Conservation (phyloP, 106 monocot genomes). For the Cymbidium sinense region DNA sequence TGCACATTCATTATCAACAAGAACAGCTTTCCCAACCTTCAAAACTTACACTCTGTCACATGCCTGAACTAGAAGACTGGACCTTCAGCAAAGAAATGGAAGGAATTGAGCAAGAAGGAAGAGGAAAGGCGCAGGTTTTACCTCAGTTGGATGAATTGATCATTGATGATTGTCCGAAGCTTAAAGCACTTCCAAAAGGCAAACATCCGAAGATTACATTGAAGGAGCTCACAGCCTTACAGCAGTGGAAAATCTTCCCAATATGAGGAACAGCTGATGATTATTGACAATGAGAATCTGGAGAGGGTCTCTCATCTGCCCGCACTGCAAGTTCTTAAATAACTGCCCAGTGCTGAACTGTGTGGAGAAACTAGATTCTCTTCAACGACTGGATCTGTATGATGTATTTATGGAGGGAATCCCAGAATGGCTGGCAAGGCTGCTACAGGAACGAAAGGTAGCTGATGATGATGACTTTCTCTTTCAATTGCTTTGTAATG, state of each 20-base stretch:
- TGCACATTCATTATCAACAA: neutral
- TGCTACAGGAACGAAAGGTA: neutral
- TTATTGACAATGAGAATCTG: no score
- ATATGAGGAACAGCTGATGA: no score
- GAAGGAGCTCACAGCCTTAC: neutral
- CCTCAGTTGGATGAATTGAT: neutral
- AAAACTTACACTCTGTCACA: neutral
- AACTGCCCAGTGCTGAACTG: neutral
- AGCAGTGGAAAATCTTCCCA: no score
- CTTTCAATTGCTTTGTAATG: neutral
- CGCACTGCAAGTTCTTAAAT: neutral
- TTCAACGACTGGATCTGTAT: neutral
- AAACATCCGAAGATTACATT: neutral
- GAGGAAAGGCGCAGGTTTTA: neutral
- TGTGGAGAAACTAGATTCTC: neutral
- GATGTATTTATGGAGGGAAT: neutral
- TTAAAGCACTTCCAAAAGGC: neutral
- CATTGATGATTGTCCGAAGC: neutral
- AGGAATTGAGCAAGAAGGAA: neutral
- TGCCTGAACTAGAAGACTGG: slow-evolving; percentile 4
- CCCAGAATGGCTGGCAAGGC: neutral
- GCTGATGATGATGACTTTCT: neutral
- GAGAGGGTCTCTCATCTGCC: no score
- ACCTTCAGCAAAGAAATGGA: neutral
- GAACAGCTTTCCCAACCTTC: slow-evolving; percentile 11